A percentile compares a stretch with the other conserved stretches of the same genome.
Evolutionary conservation across 371 early-diverging fungal species (phyloP).

Genomic region (Dichotomocladium elegans): DNA sequence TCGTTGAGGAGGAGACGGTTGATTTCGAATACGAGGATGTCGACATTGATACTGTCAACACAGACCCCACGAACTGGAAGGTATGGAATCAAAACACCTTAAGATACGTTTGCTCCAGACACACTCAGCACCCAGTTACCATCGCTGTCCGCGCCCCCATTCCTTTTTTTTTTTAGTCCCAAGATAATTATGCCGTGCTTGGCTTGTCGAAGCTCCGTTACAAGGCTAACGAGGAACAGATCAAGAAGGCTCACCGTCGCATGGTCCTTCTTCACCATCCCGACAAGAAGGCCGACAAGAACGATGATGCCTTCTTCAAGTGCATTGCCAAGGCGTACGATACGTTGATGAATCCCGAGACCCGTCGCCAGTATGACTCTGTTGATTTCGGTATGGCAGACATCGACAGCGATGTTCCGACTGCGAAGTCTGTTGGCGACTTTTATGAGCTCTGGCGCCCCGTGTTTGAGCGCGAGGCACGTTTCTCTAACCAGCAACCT

Average conservation of each 20-base stretch:
- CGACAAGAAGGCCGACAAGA: conserved; percentile 85
- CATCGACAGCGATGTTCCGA: conserved; percentile 54
- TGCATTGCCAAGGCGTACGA: conserved; percentile 98
- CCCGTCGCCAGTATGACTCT: conserved; percentile 96
- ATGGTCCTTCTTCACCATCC: conserved; percentile 88
- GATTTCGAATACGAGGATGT: conserved; percentile 73
- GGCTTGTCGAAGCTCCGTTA: conserved; percentile 80
- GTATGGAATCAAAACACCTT: conserved; percentile 5
- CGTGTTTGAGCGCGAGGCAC: conserved; percentile 88
- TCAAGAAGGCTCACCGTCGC: conserved; percentile 80
- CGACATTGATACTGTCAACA: conserved; percentile 56
- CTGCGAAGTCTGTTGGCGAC: conserved; percentile 75
- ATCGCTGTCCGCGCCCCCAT: too few relatives aligned
- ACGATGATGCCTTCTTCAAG: conserved; percentile 97
- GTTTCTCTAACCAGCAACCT: conserved; percentile 88
- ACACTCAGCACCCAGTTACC: too few relatives aligned
- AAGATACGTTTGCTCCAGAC: too few relatives aligned
- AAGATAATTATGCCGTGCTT: conserved; percentile 87
- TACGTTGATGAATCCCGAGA: conserved; percentile 86
- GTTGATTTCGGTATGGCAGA: conserved; percentile 76
- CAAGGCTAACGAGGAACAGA: conserved; percentile 79
- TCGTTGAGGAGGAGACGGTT: conserved; percentile 58
- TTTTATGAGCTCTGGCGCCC: conserved; percentile 89
- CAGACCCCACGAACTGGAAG: conserved; percentile 85
- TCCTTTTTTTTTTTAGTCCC: conserved; percentile 30